Percentiles rank a stretch among this genome's conserved stretches.
phyloP scores from a whole-genome alignment of 129 eudicot genomes.

The Lactuca saligna region DNA sequence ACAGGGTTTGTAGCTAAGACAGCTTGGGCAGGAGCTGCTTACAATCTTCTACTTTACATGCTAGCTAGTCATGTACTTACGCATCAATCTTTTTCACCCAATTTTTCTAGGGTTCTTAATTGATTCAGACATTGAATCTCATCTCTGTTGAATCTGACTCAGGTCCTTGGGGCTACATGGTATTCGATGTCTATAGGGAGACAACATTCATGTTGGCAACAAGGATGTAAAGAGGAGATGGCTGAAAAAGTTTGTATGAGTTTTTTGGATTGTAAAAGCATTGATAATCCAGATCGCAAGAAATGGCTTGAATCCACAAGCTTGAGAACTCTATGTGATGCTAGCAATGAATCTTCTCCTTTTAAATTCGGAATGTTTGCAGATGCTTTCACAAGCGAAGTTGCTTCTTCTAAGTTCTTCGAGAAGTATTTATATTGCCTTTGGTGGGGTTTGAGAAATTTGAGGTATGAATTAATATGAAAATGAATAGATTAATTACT shows the following conservation, averaged over 20 bases:
- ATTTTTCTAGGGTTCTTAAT: not conserved
- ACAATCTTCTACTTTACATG: conserved; percentile 86
- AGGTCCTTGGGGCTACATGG: conserved; percentile 94
- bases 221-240: conserved; percentile 58
- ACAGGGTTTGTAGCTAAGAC: conserved; percentile 89
- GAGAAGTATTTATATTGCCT: conserved; percentile 85
- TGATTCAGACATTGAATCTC: not conserved
- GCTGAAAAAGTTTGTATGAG: conserved; percentile 49
- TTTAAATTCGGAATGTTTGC: conserved; percentile 97
- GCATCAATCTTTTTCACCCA: conserved; percentile 8
- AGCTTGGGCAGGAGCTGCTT: conserved; percentile 99
- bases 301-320: conserved; percentile 70
- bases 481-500: too few species aligned
- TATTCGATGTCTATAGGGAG: conserved; percentile 83
- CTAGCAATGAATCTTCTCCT: conserved; percentile 55
- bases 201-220: conserved; percentile 84
- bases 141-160: conserved; percentile 6
- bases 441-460: conserved; percentile 95
- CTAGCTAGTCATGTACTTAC: conserved; percentile 91
- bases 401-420: conserved; percentile 69
- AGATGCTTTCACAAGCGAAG: conserved; percentile 86
- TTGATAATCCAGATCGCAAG: conserved; percentile 43
- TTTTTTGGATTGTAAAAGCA: conserved; percentile 67
- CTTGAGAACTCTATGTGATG: conserved; percentile 61
- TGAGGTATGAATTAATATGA: conserved; percentile 44